Base-by-base conservation (phyloP, 306 rosid genomes). In the Cucurbita maxima region DNA sequence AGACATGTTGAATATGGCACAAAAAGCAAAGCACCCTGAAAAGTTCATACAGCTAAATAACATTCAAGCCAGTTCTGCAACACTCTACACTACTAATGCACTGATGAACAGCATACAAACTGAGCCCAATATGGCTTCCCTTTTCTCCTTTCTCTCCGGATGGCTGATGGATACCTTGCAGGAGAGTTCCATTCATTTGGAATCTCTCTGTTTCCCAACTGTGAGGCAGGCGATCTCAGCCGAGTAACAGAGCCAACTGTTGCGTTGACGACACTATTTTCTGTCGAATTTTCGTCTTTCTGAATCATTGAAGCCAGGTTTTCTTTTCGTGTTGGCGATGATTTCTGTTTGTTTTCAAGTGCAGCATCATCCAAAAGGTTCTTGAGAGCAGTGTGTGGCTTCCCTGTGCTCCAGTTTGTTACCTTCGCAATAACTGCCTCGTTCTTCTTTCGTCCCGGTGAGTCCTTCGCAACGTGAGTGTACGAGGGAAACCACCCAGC, bases 131-230 rank as follows among this genome's bases (percentile, higher is more conserved):
- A 92, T 53, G 96, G 91, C 83, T 83, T 90, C 53, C 75, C 81
- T 77, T 88, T 91, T 78, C 85, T 86, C 85, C 88, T 94, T 5
- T 84, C 99, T 73, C 85, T 83, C 86, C 86, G 87, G 30, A 83
- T 83, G 41, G 84, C 90, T 22, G 88, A 79, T 74, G 86, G 94
- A 77, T 86, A 88, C 81, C 90, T 85, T 67, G 96, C 94, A 0
- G 97, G 97, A 25, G 98, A 93, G 84, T 88, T 81, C 98, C 96
- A 87, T 78, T 93, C 98, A 75, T 81, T 80, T 25, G 82, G 86
- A 12, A 77, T 77, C 36, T 86, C 87, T 72, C 53, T 82, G 83
- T 73, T 81, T 40, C 43, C 63, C 36, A 57, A 77, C 3, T 14
- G 57, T 7, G 57, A 22, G 38, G 73, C 7, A 34, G 74, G 74